Percentiles rank a stretch among this genome's conserved stretches.
Conservation (phyloP, 1,284 basidiomycete species). For the Pascua guehoae region DNA sequence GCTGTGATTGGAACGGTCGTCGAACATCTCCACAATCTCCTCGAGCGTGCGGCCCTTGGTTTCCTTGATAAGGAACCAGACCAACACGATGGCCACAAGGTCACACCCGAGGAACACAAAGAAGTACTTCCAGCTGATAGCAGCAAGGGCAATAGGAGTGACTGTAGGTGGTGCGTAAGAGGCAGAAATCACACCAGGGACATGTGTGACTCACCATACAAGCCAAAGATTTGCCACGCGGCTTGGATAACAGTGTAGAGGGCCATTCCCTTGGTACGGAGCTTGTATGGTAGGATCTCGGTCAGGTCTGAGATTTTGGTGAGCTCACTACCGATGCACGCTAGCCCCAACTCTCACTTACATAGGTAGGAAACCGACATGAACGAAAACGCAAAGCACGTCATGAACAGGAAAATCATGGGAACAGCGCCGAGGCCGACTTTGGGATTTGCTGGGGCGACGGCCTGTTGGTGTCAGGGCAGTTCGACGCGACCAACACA, state of each 20-base stretch:
- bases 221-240: conserved; percentile 4
- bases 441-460: conserved; percentile 4
- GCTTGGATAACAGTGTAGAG: neutral
- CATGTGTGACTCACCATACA: neutral
- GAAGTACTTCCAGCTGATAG: conserved; percentile 30
- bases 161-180: neutral
- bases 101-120: conserved; percentile 19
- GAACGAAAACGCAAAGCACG: conserved; percentile 8
- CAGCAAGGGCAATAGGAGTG: conserved; percentile 21
- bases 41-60: conserved; percentile 25
- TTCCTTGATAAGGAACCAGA: conserved; percentile 19
- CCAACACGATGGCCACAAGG: conserved; percentile 16
- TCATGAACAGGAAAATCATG: too few relatives aligned
- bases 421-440: neutral
- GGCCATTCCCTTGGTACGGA: conserved; percentile 10
- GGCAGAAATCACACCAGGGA: too few relatives aligned
- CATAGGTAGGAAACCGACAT: neutral
- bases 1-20: neutral
- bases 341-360: too few relatives aligned
- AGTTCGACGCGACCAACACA: too few relatives aligned
- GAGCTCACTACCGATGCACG: too few relatives aligned
- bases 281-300: conserved; percentile 19
- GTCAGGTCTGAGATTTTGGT: neutral
- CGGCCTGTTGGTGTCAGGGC: conserved; percentile 1
- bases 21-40: conserved; percentile 21